Conservation (phyloP, 495 filamentous ascomycete species). For the Penicillium turbatum region DNA sequence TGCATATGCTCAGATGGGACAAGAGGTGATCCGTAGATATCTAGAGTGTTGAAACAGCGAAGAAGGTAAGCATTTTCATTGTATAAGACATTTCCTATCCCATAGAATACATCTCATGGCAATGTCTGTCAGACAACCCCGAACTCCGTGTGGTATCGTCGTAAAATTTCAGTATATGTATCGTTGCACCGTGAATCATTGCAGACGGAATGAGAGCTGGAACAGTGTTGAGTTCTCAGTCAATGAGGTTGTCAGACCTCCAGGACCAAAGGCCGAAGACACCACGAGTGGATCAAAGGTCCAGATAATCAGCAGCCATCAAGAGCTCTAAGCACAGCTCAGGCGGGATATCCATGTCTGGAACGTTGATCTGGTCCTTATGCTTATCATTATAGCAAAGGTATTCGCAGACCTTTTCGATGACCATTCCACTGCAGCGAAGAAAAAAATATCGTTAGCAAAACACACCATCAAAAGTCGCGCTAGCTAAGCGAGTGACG, state of each 20-base stretch:
- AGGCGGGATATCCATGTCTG: constrained; percentile 82
- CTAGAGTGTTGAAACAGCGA: neutral
- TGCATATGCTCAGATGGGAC: constrained; percentile 57
- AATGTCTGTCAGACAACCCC: constrained; percentile 1
- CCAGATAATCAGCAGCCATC: constrained; percentile 75
- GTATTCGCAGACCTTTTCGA: constrained; percentile 91
- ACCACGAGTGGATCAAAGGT: constrained; percentile 34
- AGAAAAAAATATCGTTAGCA: constrained; percentile 5
- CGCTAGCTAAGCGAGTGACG: constrained; percentile 17
- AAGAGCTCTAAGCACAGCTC: constrained; percentile 77
- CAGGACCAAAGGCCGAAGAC: neutral
- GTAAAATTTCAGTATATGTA: neutral
- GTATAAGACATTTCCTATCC: neutral
- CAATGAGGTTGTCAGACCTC: neutral
- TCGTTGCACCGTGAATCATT: constrained; percentile 21
- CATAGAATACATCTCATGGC: constrained; percentile 6
- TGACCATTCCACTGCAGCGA: constrained; percentile 60
- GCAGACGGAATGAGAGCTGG: neutral
- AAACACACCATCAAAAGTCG: neutral
- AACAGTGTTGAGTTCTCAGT: neutral
- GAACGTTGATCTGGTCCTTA: constrained; percentile 67
- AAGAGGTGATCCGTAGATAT: neutral
- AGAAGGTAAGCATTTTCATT: neutral
- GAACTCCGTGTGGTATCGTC: constrained; percentile 12
- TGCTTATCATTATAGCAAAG: constrained; percentile 86